Evolutionary conservation across 148 eudicot species (phyloP), one percentile per base, ranked within the genome.

Genomic region (Fallopia convolvulus): DNA sequence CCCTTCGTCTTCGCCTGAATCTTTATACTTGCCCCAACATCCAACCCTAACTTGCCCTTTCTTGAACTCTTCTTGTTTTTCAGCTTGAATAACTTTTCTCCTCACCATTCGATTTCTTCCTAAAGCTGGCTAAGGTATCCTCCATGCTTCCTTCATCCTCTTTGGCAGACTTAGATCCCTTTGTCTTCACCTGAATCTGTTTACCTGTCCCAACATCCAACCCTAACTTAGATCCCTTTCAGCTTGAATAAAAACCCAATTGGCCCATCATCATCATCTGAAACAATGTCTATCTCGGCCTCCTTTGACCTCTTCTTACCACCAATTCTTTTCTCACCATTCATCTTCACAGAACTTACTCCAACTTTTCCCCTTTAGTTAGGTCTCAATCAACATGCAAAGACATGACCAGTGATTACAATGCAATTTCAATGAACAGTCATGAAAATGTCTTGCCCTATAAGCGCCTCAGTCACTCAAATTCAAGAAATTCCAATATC

Each of bases 61-160:
- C n/a, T n/a, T n/a, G n/a, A n/a, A n/a, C n/a, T n/a, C n/a, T n/a
- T n/a, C n/a, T n/a, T n/a, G n/a, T n/a, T n/a, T n/a, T n/a, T n/a
- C n/a, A n/a, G n/a, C n/a, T n/a, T n/a, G n/a, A n/a, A n/a, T n/a
- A n/a, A 84, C 86, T 65, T 76, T 66, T 48, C 85, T 88, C 81
- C 88, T 96, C 86, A 44, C 81, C 93, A 89, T 86, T 93, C 84
- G 93, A 79, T 83, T 93, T 96, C 87, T 90, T 96, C 87, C 81
- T 89, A 78, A 96, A 93, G 77, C 80, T 84, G 30, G 99, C 99
- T 83, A 96, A 89, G 7, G 99, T 96, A 82, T 93, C 99, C 77
- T 91, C 89, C 93, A 96, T 85, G 58, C 90, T 92, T 76, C 88
- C 94, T 73, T 84, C 84, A 70, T 85, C 97, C 74, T 79, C 87